Conservation (phyloP, 2,329 filamentous ascomycete genomes). For the Colletotrichum camelliae region DNA sequence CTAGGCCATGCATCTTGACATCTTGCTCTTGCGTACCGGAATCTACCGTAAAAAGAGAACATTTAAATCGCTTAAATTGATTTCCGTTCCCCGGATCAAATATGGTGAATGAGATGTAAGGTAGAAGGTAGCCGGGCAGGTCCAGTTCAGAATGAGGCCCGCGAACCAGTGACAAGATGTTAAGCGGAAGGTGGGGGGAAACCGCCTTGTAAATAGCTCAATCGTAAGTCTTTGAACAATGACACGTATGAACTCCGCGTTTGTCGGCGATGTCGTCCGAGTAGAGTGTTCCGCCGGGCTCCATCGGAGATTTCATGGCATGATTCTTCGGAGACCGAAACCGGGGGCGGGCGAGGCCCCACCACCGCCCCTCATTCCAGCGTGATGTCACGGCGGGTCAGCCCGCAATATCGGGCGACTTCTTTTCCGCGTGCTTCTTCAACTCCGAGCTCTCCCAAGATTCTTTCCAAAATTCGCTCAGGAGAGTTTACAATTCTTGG, state of each 20-base stretch:
- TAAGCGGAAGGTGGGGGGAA: not conserved
- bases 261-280: not conserved
- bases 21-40: no score
- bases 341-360: conserved; percentile 3
- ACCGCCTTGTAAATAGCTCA: not conserved
- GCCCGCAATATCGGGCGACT: not conserved
- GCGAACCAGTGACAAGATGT: not conserved
- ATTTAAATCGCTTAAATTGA: no score
- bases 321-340: conserved; percentile 15
- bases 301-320: not conserved
- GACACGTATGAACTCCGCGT: no score
- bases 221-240: not conserved
- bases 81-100: no score
- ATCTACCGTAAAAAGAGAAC: no score
- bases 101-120: no score
- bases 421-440: not conserved
- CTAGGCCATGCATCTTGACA: not conserved
- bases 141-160: not conserved
- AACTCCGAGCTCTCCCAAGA: not conserved
- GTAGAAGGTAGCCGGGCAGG: not conserved
- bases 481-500: not conserved
- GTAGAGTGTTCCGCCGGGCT: not conserved
- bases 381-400: conserved; percentile 23
- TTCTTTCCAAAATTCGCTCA: no score
- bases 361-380: conserved; percentile 13